Evolutionary conservation across 495 filamentous ascomycete species (phyloP).

Genomic region (Letharia columbiana): DNA sequence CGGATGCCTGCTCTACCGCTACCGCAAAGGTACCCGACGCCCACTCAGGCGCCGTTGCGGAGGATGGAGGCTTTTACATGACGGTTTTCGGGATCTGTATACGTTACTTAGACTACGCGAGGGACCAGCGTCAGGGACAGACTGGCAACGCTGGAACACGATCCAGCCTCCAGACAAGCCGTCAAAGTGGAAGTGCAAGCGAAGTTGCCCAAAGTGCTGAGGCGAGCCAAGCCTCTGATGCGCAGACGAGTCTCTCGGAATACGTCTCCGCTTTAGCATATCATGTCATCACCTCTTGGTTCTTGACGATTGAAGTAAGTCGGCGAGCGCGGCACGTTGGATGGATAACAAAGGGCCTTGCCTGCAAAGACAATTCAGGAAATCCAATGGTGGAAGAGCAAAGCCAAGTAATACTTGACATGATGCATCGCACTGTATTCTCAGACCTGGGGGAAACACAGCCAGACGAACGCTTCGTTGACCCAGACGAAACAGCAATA

Average conservation of each 20-base stretch:
- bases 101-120: conserved; percentile 72
- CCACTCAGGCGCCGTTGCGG: conserved; percentile 66
- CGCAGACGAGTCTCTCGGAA: conserved; percentile 61
- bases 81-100: conserved; percentile 93
- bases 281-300: conserved; percentile 96
- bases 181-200: conserved; percentile 37
- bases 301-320: conserved; percentile 71
- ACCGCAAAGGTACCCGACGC: conserved; percentile 72
- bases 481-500: conserved; percentile 56
- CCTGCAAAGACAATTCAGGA: conserved; percentile 61
- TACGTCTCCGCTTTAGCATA: conserved; percentile 91
- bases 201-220: conserved; percentile 31
- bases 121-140: conserved; percentile 45
- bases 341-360: conserved; percentile 87
- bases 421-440: conserved; percentile 88
- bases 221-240: conserved; percentile 19
- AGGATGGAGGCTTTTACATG: conserved; percentile 82
- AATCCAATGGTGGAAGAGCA: conserved; percentile 79
- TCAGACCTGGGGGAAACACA: conserved; percentile 63
- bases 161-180: conserved; percentile 27
- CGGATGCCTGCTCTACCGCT: conserved; percentile 78
- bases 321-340: conserved; percentile 76
- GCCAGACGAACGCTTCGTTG: conserved; percentile 55
- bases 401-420: conserved; percentile 84
- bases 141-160: conserved; percentile 32